Evolutionary conservation across 257 asterid genomes (phyloP).

Genomic region (Solanum paucissectum): DNA sequence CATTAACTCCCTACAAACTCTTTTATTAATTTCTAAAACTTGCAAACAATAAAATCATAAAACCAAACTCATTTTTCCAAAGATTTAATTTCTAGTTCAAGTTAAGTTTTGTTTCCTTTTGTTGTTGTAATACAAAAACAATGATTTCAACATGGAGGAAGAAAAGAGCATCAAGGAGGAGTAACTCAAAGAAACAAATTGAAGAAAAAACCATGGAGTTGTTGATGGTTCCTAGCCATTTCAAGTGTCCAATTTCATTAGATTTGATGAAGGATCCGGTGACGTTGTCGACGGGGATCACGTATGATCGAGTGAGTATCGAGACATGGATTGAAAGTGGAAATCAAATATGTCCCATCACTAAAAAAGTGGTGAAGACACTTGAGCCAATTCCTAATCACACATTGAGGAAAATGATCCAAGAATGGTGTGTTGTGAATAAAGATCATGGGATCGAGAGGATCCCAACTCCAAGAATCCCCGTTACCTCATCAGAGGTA

Average conservation of each 20-base stretch:
- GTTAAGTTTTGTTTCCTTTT: neutral
- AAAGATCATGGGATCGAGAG: constrained; percentile 29
- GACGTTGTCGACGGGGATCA: constrained; percentile 18
- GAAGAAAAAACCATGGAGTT: neutral
- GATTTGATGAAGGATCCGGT: constrained; percentile 30
- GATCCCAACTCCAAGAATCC: constrained; percentile 41
- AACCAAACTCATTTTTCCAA: neutral
- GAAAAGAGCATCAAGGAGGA: constrained; percentile 12
- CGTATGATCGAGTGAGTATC: constrained; percentile 19
- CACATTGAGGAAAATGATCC: constrained; percentile 31
- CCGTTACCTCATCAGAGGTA: constrained; percentile 20
- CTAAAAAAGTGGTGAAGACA: constrained; percentile 3
- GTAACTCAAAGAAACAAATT: constrained; percentile 1
- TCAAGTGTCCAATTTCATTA: constrained; percentile 18
- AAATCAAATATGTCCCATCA: constrained; percentile 12
- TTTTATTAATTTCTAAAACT: neutral
- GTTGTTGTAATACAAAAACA: neutral
- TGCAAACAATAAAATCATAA: neutral
- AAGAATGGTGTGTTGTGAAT: constrained; percentile 49
- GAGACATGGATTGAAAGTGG: constrained; percentile 22
- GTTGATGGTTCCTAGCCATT: constrained; percentile 4
- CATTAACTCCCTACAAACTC: neutral
- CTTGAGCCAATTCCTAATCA: constrained; percentile 28
- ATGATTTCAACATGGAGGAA: constrained; percentile 21
- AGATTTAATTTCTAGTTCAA: neutral